Evolutionary conservation across 129 eudicot species (phyloP).

Genomic region (Scalesia atractyloides): DNA sequence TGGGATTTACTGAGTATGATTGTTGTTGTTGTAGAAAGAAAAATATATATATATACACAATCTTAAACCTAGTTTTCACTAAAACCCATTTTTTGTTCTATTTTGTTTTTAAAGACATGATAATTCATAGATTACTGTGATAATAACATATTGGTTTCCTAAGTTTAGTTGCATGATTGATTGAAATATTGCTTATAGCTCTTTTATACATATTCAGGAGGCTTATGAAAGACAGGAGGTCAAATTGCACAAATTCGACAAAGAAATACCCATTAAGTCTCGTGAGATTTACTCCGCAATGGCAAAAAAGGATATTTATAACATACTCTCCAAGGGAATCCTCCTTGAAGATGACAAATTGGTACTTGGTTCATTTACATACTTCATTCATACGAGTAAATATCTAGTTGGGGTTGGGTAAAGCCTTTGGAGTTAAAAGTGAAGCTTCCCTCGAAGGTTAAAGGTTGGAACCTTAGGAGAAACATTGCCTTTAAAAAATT

Average conservation of each 20-base stretch:
- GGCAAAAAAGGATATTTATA: background rate
- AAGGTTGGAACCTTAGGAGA: too few relatives aligned
- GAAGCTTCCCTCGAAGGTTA: too few relatives aligned
- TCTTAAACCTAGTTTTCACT: background rate
- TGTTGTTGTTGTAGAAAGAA: too few relatives aligned
- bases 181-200: background rate
- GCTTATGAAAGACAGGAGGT: background rate
- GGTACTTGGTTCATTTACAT: background rate
- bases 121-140: background rate
- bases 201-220: background rate
- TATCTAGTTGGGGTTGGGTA: too few relatives aligned
- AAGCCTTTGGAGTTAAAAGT: too few relatives aligned
- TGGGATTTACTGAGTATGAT: too few relatives aligned
- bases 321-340: background rate
- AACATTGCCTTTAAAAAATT: too few relatives aligned
- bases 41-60: too few relatives aligned
- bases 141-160: background rate
- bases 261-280: background rate
- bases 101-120: background rate
- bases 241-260: background rate
- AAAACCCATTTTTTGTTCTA: background rate
- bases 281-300: background rate
- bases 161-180: background rate
- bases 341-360: background rate
- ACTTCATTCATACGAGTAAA: background rate